Evolutionary conservation across 108 stramenopile genomes (phyloP), one percentile per base, ranked within the genome.

Genomic region (Fragilaria crotonensis): DNA sequence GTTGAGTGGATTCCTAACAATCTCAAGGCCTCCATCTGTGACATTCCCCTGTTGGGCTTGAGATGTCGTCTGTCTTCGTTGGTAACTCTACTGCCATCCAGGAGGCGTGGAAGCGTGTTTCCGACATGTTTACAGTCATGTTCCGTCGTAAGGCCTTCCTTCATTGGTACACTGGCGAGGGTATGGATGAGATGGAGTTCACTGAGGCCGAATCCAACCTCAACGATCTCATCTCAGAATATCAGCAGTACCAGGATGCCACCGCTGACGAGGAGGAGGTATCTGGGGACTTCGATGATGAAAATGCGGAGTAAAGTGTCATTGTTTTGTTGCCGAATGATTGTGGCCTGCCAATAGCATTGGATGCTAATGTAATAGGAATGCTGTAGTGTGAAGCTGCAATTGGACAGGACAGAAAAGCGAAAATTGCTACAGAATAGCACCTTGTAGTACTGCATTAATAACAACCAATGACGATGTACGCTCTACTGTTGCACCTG

Each of bases 1-100:
- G 97, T 98, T 28, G 97, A 98, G 69, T 98, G 97, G 97, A 98
- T 98, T 75, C 97, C 97, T 58, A 96, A 98, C 87, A 98, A 98
- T 87, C 82, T 98, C 66, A 98, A 98, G 92, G 93, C 95, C 27
- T 96, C 95, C 51, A 95, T 98, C 63, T 98, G 97, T 66, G 95
- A 98, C 85, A 92, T 98, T 53, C 97, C 97, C 5, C 97, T 95
- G 51, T 88, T 83, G 97, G 97, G 46, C 75, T 98, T 62, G 88
- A 84, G 70, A 94, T 89, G 89, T 84, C 93, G 27, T 78, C 78
- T 64, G 89, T 89, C 46, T 96, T 96, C 62, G 84, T 96, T 69
- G 95, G 95, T 50, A 96, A 96, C 81, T 80, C 90, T 62, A 96
- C 95, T 19, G 95, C 95, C 47, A 85, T 94, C 69, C 92, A 94